Base-by-base conservation (phyloP, 805 yeast genomes). In the Komagataella ulmi region DNA sequence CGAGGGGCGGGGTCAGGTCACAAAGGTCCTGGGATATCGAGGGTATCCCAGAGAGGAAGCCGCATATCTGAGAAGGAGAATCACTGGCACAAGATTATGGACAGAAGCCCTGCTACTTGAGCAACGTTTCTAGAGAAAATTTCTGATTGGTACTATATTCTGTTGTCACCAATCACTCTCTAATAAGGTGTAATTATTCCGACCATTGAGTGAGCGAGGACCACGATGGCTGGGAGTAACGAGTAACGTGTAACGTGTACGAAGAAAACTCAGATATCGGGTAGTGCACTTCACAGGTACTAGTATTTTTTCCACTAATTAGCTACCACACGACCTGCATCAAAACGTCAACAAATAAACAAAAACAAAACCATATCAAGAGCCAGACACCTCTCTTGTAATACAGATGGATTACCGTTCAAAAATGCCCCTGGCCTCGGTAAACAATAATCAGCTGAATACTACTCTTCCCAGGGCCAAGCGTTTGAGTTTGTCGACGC, bases 401-500 rank as follows among this genome's bases (percentile, higher is more conserved):
- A 30, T 14, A 30, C 14, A 10, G 40, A 30, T 30, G 40, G 40
- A 30, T 30, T 30, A 30, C 40, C 40, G 40, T 30, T 30, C 40
- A 30, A 30, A 30, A 14, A 30, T 30, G 40, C 40, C 40, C 40
- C 6, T 30, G 40, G 40, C 40, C 14, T 30, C 40, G 40, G 40
- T 30, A 30, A 30, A 30, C 40, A 30, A 14, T 30, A 30, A 14
- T 14, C 40, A 30, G 40, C 14, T 30, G 5, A 30, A 30, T 8
- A 30, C 40, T 10, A 10, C 40, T 30, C 40, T 30, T 30, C 40
- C 40, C 14, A 30, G 40, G 40, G 40, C 40, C 14, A 30, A 30
- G n/a, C 40, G 40, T 14, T 30, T 30, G 40, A 30, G 19, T 17
- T 36, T 52, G 12, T 59, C 64, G 3, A 59, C 57, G 2, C 56